phyloP scores from a whole-genome alignment of 2,329 filamentous ascomycete genomes.

The Lachnellula willkommii region DNA sequence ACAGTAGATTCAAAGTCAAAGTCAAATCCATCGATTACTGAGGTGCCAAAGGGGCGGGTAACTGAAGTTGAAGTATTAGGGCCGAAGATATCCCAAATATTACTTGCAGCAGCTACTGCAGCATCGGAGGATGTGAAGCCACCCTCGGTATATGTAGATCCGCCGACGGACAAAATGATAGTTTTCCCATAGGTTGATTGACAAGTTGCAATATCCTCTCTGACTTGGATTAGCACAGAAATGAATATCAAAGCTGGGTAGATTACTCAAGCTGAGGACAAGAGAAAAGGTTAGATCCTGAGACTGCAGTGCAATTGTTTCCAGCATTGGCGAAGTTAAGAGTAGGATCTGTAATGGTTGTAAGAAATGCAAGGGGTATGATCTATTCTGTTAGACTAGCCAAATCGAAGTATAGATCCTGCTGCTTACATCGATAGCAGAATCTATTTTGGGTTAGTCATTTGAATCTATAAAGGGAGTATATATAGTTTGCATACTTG shows the following conservation, averaged over 20 bases:
- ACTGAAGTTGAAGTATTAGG: conserved; percentile 41
- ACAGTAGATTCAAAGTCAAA: conserved; percentile 63
- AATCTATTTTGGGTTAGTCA: conserved; percentile 30
- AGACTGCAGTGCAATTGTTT: conserved; percentile 55
- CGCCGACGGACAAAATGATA: conserved; percentile 66
- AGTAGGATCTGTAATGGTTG: conserved; percentile 47
- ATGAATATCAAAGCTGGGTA: background rate
- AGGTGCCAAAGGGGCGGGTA: conserved; percentile 61
- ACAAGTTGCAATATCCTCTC: conserved; percentile 51
- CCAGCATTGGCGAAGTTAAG: conserved; percentile 62
- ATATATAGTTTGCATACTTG: conserved; percentile 39
- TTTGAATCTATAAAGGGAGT: background rate
- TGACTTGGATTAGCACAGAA: conserved; percentile 3
- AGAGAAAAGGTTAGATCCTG: conserved; percentile 51
- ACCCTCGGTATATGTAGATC: conserved; percentile 63
- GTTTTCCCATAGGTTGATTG: conserved; percentile 61
- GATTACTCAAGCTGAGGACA: conserved; percentile 62
- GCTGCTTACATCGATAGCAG: conserved; percentile 40
- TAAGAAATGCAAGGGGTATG: conserved; percentile 60
- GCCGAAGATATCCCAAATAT: conserved; percentile 68
- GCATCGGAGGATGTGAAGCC: conserved; percentile 52
- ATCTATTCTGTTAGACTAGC: conserved; percentile 38
- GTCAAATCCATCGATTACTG: conserved; percentile 69
- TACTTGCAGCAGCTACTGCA: conserved; percentile 52
- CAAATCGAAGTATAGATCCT: background rate